Conservation (phyloP, 2,329 filamentous ascomycete genomes). For the Sporothrix mexicana region DNA sequence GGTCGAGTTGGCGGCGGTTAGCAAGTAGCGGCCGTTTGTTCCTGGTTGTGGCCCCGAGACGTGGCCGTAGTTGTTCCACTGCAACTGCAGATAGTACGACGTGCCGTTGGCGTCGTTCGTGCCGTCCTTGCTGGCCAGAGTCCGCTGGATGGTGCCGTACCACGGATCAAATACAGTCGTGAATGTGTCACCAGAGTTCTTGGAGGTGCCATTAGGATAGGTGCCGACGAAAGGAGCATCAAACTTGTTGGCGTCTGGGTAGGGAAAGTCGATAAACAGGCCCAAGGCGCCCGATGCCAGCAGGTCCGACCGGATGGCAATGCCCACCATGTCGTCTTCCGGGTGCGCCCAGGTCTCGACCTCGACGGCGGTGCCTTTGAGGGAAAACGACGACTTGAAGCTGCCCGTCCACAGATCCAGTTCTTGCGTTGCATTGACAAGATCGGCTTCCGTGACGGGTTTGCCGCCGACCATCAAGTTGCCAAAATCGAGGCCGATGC, state of each 20-base stretch:
- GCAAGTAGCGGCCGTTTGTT: slow-evolving; percentile 46
- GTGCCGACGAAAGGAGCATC: slow-evolving; percentile 61
- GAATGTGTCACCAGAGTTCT: slow-evolving; percentile 49
- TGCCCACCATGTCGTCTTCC: slow-evolving; percentile 53
- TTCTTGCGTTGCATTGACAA: slow-evolving; percentile 50
- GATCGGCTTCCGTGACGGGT: slow-evolving; percentile 48
- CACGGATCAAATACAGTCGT: slow-evolving; percentile 38
- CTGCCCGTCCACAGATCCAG: slow-evolving; percentile 57
- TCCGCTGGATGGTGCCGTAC: slow-evolving; percentile 51
- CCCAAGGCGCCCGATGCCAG: slow-evolving; percentile 49
- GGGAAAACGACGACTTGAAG: slow-evolving; percentile 52
- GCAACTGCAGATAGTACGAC: slow-evolving; percentile 46
- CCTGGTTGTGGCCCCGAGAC: slow-evolving; percentile 27
- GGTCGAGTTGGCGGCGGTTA: slow-evolving; percentile 42
- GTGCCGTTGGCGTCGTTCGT: slow-evolving; percentile 39
- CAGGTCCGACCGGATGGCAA: slow-evolving; percentile 51
- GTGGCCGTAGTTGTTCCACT: slow-evolving; percentile 32
- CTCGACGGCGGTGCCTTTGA: slow-evolving; percentile 48
- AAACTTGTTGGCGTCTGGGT: slow-evolving; percentile 57
- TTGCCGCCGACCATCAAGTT: slow-evolving; percentile 39
- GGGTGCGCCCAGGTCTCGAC: slow-evolving; percentile 55
- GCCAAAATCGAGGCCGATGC: slow-evolving; percentile 54
- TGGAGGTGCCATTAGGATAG: slow-evolving; percentile 43
- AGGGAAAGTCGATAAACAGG: slow-evolving; percentile 60
- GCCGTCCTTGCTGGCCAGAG: slow-evolving; percentile 50